These are phyloP conservation scores for Apiotrichum mycotoxinovorans DNA, from an alignment of 1,284 basidiomycete species.

Conservation along the genomic window DNA sequence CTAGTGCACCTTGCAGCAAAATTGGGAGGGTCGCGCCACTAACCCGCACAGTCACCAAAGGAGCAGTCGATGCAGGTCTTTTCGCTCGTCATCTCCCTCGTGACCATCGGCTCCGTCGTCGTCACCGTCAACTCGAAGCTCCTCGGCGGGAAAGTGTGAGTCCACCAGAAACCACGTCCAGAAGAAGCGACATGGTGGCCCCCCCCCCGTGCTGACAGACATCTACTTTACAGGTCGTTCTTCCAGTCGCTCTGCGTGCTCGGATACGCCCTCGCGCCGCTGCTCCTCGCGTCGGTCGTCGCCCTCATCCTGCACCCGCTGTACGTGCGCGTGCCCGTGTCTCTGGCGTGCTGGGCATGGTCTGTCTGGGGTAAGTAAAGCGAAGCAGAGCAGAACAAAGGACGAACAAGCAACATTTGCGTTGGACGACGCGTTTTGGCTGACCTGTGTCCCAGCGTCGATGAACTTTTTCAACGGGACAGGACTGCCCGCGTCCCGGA, in stretches of 20 bases:
- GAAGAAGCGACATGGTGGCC: neutral
- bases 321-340: conserved; percentile 78
- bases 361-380: conserved; percentile 78
- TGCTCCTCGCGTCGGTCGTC: conserved; percentile 81
- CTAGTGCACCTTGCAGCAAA: neutral
- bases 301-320: conserved; percentile 79
- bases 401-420: neutral
- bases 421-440: neutral
- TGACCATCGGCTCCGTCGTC: conserved; percentile 79
- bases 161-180: no score
- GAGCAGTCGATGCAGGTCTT: conserved; percentile 82
- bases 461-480: conserved; percentile 93
- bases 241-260: conserved; percentile 91
- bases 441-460: conserved; percentile 59
- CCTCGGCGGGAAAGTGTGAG: conserved; percentile 88
- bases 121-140: conserved; percentile 93
- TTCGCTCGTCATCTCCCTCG: conserved; percentile 84
- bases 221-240: conserved; percentile 64
- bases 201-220: neutral
- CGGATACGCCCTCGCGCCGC: conserved; percentile 83
- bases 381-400: no score
- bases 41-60: conserved; percentile 63
- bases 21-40: no score
- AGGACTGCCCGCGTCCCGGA: conserved; percentile 79
- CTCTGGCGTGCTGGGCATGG: conserved; percentile 84